Conservation (phyloP, 2,329 filamentous ascomycete genomes). For the Clonostachys byssicola region DNA sequence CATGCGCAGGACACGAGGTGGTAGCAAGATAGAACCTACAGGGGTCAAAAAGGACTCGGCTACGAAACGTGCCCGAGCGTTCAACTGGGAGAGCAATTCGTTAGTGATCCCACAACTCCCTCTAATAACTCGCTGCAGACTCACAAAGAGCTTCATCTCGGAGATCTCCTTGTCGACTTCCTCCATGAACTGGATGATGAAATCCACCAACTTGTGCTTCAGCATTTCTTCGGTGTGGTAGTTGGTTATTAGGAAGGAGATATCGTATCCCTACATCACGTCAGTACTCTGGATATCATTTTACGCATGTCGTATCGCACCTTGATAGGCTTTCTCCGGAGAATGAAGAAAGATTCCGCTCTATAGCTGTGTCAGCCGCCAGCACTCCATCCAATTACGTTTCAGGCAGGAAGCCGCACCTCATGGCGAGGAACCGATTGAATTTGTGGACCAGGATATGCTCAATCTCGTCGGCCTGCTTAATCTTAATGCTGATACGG, state of each 20-base stretch:
- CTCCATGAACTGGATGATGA: conserved; percentile 99
- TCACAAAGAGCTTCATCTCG: conserved; percentile 99
- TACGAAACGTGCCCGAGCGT: conserved; percentile 93
- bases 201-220: conserved; percentile 98
- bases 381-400: neutral
- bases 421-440: conserved; percentile 70
- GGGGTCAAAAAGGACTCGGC: conserved; percentile 98
- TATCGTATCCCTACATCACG: conserved; percentile 70
- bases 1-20: neutral
- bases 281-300: conserved; percentile 35
- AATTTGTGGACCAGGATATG: conserved; percentile 98
- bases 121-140: conserved; percentile 23
- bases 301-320: conserved; percentile 39
- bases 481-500: conserved; percentile 96
- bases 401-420: neutral
- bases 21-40: conserved; percentile 39
- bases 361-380: conserved; percentile 59
- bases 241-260: conserved; percentile 97
- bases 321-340: conserved; percentile 92
- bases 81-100: conserved; percentile 57
- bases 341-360: conserved; percentile 94
- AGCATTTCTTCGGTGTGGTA: conserved; percentile 98
- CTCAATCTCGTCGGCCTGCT: conserved; percentile 99
- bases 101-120: neutral
- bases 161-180: conserved; percentile 99